phyloP scores from a whole-genome alignment of 805 yeast genomes.

The Brettanomyces bruxellensis region DNA sequence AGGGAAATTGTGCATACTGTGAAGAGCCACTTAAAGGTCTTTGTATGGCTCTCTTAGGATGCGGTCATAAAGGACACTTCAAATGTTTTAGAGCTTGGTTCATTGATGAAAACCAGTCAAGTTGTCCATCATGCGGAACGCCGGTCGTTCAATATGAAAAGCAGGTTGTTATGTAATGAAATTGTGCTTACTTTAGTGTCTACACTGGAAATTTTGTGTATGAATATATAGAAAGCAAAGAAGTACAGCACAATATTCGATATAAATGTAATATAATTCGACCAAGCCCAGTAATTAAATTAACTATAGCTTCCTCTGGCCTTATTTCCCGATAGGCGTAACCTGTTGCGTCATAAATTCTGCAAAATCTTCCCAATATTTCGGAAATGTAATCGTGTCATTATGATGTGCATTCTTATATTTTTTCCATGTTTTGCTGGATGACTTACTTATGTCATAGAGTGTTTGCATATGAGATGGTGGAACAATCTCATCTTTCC shows the following conservation, averaged over 20 bases:
- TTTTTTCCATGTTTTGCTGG: constrained; percentile 40
- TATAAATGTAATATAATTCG: too few species aligned
- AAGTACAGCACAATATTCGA: too few species aligned
- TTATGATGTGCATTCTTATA: constrained; percentile 68
- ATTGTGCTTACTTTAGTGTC: neutral
- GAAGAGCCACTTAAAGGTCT: constrained; percentile 69
- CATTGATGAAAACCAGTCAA: constrained; percentile 47
- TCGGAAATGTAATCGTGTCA: constrained; percentile 67
- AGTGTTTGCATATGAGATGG: constrained; percentile 68
- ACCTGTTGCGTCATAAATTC: constrained; percentile 34
- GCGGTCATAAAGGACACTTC: constrained; percentile 87
- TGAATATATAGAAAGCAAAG: too few species aligned
- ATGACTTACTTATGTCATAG: constrained; percentile 41
- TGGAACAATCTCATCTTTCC: constrained; percentile 84
- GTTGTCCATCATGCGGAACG: constrained; percentile 75
- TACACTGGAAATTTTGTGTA: too few species aligned
- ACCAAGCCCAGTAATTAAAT: too few species aligned
- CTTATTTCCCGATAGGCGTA: constrained; percentile 1
- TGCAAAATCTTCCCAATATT: constrained; percentile 66
- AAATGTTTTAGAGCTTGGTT: constrained; percentile 78
- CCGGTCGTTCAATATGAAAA: neutral
- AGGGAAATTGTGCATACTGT: constrained; percentile 71
- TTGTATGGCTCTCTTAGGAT: constrained; percentile 47
- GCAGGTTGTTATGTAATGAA: neutral
- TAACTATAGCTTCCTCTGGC: neutral